A percentile compares a stretch with the other conserved stretches of the same genome.
phyloP scores from a whole-genome alignment of 495 filamentous ascomycete species.

The Penicillium soppii region DNA sequence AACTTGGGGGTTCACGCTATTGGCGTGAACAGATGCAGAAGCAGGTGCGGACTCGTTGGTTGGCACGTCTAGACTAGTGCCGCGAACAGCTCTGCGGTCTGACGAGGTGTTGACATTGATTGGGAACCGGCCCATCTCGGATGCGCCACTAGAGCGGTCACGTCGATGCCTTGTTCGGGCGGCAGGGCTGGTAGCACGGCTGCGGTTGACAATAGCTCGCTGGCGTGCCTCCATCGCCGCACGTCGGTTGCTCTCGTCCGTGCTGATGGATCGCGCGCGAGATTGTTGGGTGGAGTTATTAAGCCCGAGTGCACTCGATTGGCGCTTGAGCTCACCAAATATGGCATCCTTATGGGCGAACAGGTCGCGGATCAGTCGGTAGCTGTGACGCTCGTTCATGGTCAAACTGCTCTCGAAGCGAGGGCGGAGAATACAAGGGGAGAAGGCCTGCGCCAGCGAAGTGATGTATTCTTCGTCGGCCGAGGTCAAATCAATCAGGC shows the following conservation, averaged over 20 bases:
- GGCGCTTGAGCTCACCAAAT: constrained; percentile 94
- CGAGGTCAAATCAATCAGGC: constrained; percentile 93
- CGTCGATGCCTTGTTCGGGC: constrained; percentile 64
- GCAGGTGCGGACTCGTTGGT: constrained; percentile 28
- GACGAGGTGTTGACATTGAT: constrained; percentile 66
- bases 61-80: constrained; percentile 66
- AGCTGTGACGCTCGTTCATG: constrained; percentile 91
- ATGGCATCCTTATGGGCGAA: constrained; percentile 92
- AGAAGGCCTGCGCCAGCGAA: constrained; percentile 72
- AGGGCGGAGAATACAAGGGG: constrained; percentile 87
- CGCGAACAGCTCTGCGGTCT: constrained; percentile 44
- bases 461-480: constrained; percentile 86
- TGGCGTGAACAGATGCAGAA: constrained; percentile 24
- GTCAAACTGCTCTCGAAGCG: constrained; percentile 82
- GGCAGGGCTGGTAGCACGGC: constrained; percentile 73
- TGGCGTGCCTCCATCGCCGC: constrained; percentile 90
- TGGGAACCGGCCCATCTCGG: constrained; percentile 75
- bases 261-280: constrained; percentile 85
- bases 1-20: constrained; percentile 30
- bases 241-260: constrained; percentile 93
- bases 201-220: constrained; percentile 74
- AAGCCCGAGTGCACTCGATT: constrained; percentile 61
- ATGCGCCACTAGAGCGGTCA: constrained; percentile 77
- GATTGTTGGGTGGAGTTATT: constrained; percentile 31
- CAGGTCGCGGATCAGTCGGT: constrained; percentile 88